Percentiles rank a stretch among this genome's conserved stretches.
Conservation (phyloP, 2,329 filamentous ascomycete species). For the Pseudopithomyces maydicus region DNA sequence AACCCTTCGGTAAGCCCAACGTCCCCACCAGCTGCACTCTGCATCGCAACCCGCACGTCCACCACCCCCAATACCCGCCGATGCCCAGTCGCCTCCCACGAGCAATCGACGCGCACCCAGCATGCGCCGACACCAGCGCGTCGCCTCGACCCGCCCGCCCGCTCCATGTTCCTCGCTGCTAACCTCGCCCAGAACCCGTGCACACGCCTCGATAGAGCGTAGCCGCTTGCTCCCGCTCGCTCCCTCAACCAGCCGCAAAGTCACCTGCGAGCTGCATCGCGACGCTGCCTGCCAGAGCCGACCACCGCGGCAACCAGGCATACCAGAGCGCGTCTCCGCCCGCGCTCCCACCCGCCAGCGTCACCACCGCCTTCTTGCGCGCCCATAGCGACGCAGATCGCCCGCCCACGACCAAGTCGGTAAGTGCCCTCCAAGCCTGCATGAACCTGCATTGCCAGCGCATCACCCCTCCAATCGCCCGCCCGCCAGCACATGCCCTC, state of each 20-base stretch:
- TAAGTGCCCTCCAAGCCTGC: slow-evolving; percentile 42
- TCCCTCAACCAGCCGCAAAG: slow-evolving; percentile 17
- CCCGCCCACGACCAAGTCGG: slow-evolving; percentile 41
- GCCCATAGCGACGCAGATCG: slow-evolving; percentile 37
- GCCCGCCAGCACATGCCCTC: slow-evolving; percentile 45
- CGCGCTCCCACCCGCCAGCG: slow-evolving; percentile 15
- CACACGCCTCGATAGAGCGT: slow-evolving; percentile 27
- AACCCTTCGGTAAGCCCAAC: slow-evolving; percentile 38
- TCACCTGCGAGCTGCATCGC: slow-evolving; percentile 32
- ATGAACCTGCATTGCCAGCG: slow-evolving; percentile 50
- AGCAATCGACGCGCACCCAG: background rate
- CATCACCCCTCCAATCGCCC: slow-evolving; percentile 49
- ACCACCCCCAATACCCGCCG: background rate
- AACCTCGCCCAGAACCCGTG: slow-evolving; percentile 26
- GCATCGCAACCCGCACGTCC: background rate
- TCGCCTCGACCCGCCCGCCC: background rate
- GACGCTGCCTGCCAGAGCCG: slow-evolving; percentile 29
- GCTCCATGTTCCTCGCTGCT: slow-evolving; percentile 24
- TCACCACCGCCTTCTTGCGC: slow-evolving; percentile 17
- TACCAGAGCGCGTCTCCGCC: background rate
- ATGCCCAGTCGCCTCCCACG: too few species aligned
- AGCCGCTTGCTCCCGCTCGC: slow-evolving; percentile 26
- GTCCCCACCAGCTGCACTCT: slow-evolving; percentile 8
- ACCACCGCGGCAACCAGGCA: slow-evolving; percentile 16
- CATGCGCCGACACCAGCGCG: background rate